These are phyloP conservation scores for Penicillium sp. DNA, from an alignment of 2,329 filamentous ascomycete species.

Conservation along the genomic window DNA sequence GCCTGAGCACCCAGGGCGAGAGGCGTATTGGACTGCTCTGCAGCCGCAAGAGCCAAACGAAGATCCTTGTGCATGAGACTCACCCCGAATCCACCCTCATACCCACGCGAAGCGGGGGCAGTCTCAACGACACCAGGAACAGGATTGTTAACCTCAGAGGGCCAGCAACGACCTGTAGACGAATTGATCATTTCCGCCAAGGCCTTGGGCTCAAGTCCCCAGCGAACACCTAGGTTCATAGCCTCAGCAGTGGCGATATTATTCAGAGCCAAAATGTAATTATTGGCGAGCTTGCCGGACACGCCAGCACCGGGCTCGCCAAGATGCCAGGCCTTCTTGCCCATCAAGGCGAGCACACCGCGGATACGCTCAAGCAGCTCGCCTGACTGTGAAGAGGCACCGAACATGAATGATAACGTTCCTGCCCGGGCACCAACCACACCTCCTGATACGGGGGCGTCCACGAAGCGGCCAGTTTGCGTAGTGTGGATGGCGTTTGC, in stretches of 20 bases:
- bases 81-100: conserved; percentile 67
- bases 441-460: conserved; percentile 94
- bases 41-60: conserved; percentile 62
- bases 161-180: conserved; percentile 92
- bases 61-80: conserved; percentile 74
- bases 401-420: conserved; percentile 93
- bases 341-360: conserved; percentile 69
- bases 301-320: conserved; percentile 77
- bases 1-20: conserved; percentile 58
- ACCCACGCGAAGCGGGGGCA: conserved; percentile 67
- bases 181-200: conserved; percentile 83
- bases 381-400: conserved; percentile 45
- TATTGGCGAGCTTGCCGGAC: conserved; percentile 90
- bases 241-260: conserved; percentile 67
- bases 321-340: conserved; percentile 74
- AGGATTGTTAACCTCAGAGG: conserved; percentile 89
- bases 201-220: conserved; percentile 55
- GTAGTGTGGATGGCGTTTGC: conserved; percentile 60
- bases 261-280: conserved; percentile 88
- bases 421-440: conserved; percentile 83
- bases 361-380: conserved; percentile 57
- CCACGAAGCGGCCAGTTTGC: conserved; percentile 68
- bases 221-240: conserved; percentile 57
- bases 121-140: conserved; percentile 72
- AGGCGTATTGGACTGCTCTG: conserved; percentile 56